Percentiles rank a stretch among this genome's conserved stretches.
These are phyloP conservation scores for Calonectria honghensis DNA, from an alignment of 2,329 filamentous ascomycete genomes.

Conservation along the genomic window DNA sequence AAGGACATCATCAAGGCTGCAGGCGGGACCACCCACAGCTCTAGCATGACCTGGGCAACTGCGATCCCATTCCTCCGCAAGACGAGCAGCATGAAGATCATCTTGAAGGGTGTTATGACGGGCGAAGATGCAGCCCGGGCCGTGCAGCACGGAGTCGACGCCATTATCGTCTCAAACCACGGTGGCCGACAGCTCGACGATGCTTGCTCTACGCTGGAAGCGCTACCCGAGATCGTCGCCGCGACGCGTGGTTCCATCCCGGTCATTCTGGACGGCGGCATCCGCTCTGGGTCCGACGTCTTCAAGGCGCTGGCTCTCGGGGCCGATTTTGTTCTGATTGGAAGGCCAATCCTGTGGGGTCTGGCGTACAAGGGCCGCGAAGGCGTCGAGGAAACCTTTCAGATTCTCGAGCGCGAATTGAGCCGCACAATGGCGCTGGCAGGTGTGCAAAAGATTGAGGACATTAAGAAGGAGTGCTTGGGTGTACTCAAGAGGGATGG, in stretches of 20 bases:
- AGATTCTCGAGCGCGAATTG: constrained; percentile 13
- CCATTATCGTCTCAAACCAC: constrained; percentile 11
- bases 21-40: background rate
- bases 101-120: background rate
- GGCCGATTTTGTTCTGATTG: background rate
- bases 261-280: background rate
- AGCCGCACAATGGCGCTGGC: constrained; percentile 13
- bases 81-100: constrained; percentile 7
- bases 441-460: background rate
- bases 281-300: constrained; percentile 11
- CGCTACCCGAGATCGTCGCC: constrained; percentile 1
- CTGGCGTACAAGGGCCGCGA: background rate
- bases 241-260: background rate
- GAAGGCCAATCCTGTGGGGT: background rate
- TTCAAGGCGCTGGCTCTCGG: constrained; percentile 7
- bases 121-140: background rate
- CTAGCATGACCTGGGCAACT: constrained; percentile 7
- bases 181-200: constrained; percentile 9
- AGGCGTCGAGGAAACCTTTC: background rate
- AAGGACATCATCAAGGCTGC: constrained; percentile 5
- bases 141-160: background rate
- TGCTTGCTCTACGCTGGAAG: constrained; percentile 7
- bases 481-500: background rate
- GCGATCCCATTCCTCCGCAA: constrained; percentile 7
- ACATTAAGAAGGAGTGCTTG: constrained; percentile 5